These are phyloP conservation scores for Albizia julibrissin DNA, from an alignment of 306 rosid species.

Conservation along the genomic window DNA sequence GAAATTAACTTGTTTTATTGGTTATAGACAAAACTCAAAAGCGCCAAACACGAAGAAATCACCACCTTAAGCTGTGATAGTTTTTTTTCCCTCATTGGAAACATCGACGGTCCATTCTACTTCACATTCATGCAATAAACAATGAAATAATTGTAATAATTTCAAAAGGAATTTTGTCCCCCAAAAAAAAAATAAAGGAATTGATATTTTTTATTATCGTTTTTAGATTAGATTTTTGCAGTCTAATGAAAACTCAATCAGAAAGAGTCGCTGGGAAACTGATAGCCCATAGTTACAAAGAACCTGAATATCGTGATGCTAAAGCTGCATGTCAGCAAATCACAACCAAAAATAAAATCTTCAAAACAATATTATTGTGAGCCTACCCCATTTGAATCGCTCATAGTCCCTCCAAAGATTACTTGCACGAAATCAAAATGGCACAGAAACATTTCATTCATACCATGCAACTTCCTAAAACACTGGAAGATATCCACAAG, in stretches of 20 bases:
- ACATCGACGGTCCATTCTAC: not conserved
- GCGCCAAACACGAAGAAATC: not conserved
- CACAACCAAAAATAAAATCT: not conserved
- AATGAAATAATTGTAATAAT: not conserved
- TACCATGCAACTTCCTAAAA: conserved; percentile 39
- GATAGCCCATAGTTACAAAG: conserved; percentile 1
- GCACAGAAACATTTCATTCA: conserved; percentile 25
- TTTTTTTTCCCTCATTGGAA: not conserved
- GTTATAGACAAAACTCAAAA: not conserved
- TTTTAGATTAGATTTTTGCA: not conserved
- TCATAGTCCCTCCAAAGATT: conserved; percentile 22
- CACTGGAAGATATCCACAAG: conserved; percentile 34
- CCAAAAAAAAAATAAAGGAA: no score
- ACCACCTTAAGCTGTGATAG: not conserved
- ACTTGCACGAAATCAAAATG: conserved; percentile 24
- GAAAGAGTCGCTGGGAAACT: not conserved
- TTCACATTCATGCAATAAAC: not conserved
- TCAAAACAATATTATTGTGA: not conserved
- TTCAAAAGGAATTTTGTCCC: not conserved
- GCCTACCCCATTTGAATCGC: conserved; percentile 36
- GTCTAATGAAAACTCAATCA: not conserved
- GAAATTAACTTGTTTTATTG: not conserved
- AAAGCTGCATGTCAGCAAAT: conserved; percentile 24
- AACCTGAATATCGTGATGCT: not conserved
- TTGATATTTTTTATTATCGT: no score